Base-by-base conservation (phyloP, 2,329 filamentous ascomycete genomes). In the Ophiostoma angusticollis region DNA sequence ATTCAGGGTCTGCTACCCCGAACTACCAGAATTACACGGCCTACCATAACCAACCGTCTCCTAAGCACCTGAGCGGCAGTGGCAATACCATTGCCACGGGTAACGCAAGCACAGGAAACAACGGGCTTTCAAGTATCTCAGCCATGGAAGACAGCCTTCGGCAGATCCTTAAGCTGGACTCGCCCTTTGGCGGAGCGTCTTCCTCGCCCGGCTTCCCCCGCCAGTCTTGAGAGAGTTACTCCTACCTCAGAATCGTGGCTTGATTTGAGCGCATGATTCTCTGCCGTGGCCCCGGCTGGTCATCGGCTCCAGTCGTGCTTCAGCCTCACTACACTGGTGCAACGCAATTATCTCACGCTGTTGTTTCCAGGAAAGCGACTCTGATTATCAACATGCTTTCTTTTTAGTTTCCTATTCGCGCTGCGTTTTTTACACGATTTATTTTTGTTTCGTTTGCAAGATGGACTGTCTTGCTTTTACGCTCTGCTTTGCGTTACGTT, bases 91-190 rank as follows among this genome's bases (percentile, higher is more conserved):
- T n/a, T n/a, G n/a, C n/a, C n/a, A n/a, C n/a, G n/a, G n/a, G n/a
- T 19, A 17, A n/a, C 16, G 11, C 24, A 13, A 17, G 24, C 11
- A 28, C 14, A n/a, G 33, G 11, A 18, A 40, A 45, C 13, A 46
- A 46, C 24, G 38, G 46, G 19, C 54, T 51, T 17, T 45, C 58
- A 5, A 50, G 58, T n/a, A 51, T 72, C 27, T 52, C 63, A 31
- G 59, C 61, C 9, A 68, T 74, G 62, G 70, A 74, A 48, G 64
- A 72, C 36, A 62, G 62, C 45, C 63, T 74, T 40, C 63, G 69
- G 34, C 63, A 67, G 42, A 64, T 73, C 39, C 57, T 74, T 44
- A 73, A 72, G 43, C 46, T 57, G 27, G 49, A 44, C 24, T 43
- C 48, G 19, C 40, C 45, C 7, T 35, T 43, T 13, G 41, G 41